These are phyloP conservation scores for Iris pallida DNA, from an alignment of 116 monocot genomes.

Conservation along the genomic window DNA sequence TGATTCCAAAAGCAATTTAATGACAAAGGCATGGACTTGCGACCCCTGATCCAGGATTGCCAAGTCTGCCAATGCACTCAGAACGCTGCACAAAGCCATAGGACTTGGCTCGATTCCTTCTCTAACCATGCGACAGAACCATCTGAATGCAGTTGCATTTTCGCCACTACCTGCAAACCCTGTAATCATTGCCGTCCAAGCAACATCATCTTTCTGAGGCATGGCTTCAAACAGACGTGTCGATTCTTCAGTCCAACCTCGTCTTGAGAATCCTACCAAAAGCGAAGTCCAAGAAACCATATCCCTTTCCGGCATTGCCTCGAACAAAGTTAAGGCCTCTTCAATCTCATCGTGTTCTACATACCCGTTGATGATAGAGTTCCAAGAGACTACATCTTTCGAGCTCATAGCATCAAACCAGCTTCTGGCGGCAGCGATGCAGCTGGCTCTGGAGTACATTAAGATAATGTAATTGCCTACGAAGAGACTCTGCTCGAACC, in stretches of 20 bases:
- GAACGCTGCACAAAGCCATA: constrained; percentile 32
- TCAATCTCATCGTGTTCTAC: constrained; percentile 31
- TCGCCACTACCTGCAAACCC: constrained; percentile 38
- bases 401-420: constrained; percentile 33
- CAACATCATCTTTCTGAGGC: constrained; percentile 58
- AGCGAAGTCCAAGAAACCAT: constrained; percentile 64
- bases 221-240: constrained; percentile 41
- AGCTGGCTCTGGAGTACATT: constrained; percentile 45
- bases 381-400: constrained; percentile 69
- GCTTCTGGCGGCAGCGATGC: constrained; percentile 32
- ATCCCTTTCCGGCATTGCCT: constrained; percentile 50
- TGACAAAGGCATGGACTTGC: constrained; percentile 39
- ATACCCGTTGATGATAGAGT: constrained; percentile 50
- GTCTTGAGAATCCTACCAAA: constrained; percentile 46
- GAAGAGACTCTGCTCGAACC: constrained; percentile 37
- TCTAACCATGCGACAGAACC: constrained; percentile 41
- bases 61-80: constrained; percentile 44
- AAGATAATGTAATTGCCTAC: constrained; percentile 44
- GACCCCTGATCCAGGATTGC: constrained; percentile 33
- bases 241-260: constrained; percentile 37
- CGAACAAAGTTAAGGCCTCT: constrained; percentile 42
- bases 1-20: constrained; percentile 35
- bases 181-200: constrained; percentile 63
- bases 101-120: constrained; percentile 40
- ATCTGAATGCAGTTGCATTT: constrained; percentile 30